phyloP scores from a whole-genome alignment of 1,284 basidiomycete species.

The Naganishia cerealis region DNA sequence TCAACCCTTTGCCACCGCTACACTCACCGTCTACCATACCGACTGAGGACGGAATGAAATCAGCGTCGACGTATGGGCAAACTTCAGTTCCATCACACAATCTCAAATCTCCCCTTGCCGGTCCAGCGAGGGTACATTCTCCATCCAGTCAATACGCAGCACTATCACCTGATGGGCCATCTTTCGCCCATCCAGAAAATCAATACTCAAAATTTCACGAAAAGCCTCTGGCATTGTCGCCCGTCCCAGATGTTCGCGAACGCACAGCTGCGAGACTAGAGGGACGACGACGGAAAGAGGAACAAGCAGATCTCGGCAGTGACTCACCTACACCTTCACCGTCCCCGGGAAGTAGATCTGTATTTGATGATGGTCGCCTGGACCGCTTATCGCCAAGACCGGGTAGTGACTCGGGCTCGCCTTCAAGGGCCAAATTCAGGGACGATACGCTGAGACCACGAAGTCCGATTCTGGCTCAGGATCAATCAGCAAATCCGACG shows the following conservation, averaged over 20 bases:
- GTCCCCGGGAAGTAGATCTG: conserved; percentile 16
- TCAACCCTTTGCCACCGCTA: neutral
- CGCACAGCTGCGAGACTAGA: conserved; percentile 14
- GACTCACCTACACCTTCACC: conserved; percentile 18
- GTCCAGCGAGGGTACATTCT: neutral
- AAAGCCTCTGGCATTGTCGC: conserved; percentile 14
- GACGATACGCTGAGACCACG: conserved; percentile 20
- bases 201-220: neutral
- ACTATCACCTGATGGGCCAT: too few relatives aligned
- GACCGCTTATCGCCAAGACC: conserved; percentile 9
- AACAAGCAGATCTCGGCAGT: conserved; percentile 14
- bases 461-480: conserved; percentile 24
- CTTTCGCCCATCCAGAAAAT: neutral
- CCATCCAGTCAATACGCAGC: conserved; percentile 9
- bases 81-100: conserved; percentile 5
- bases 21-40: neutral
- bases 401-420: conserved; percentile 21
- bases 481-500: conserved; percentile 3
- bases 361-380: conserved; percentile 23
- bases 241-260: conserved; percentile 21
- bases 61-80: conserved; percentile 1
- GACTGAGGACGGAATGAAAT: neutral
- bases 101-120: conserved; percentile 3
- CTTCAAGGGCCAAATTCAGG: conserved; percentile 8
- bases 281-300: conserved; percentile 7